Percentiles rank a stretch among this genome's conserved stretches.
These are phyloP conservation scores for Cryphonectria radicalis DNA, from an alignment of 2,329 filamentous ascomycete species.

Conservation along the genomic window DNA sequence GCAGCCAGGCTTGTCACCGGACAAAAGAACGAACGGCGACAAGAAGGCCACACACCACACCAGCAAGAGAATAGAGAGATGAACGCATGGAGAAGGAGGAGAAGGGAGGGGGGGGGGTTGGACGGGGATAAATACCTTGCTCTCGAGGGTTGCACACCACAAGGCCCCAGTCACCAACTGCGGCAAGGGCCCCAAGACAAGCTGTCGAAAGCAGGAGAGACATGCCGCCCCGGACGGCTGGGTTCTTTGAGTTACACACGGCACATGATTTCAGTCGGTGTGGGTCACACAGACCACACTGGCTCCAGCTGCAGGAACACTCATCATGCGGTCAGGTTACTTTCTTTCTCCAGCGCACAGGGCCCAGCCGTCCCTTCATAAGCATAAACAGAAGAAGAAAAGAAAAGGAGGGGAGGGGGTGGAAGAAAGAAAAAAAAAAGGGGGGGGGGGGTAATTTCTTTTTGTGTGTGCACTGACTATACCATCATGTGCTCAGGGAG, in stretches of 20 bases:
- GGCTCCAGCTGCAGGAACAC: neutral
- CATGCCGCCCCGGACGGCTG: neutral
- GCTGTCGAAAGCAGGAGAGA: neutral
- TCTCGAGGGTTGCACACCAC: neutral
- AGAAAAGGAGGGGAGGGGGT: neutral
- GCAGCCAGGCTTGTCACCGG: neutral
- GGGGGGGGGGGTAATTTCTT: neutral
- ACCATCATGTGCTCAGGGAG: neutral
- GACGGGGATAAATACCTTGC: neutral
- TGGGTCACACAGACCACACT: neutral
- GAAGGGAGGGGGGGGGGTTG: too few species aligned
- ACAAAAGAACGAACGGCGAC: neutral
- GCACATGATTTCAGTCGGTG: slow-evolving; percentile 4
- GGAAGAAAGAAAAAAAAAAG: too few species aligned
- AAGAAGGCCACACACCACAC: neutral
- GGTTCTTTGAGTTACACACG: slow-evolving; percentile 1
- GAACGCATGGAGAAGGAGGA: neutral
- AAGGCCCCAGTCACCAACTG: neutral
- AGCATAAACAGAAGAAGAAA: neutral
- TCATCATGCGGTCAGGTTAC: neutral
- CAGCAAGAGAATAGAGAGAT: neutral
- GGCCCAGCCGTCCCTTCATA: neutral
- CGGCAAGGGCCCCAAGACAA: neutral
- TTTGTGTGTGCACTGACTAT: neutral
- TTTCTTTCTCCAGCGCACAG: neutral